phyloP scores from a whole-genome alignment of 306 rosid species.

The Quercus cerris region DNA sequence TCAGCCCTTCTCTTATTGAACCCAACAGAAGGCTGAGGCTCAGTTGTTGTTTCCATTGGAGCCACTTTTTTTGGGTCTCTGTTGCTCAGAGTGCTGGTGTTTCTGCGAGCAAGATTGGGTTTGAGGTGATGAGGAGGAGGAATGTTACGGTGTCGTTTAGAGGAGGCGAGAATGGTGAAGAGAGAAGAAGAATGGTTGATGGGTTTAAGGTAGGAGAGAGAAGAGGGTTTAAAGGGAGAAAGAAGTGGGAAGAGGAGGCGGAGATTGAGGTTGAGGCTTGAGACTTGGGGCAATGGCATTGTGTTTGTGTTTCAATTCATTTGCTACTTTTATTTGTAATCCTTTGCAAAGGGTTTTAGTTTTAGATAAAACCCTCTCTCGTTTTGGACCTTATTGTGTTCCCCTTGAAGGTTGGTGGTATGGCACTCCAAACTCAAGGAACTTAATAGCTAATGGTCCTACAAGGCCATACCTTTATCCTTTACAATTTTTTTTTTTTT shows the following conservation, averaged over 20 bases:
- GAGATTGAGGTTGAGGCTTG: slow-evolving; percentile 48
- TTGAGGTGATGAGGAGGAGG: slow-evolving; percentile 15
- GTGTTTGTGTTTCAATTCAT: not conserved
- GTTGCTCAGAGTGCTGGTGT: slow-evolving; percentile 16
- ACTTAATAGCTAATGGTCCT: no score
- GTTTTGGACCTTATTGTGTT: no score
- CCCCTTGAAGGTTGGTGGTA: no score
- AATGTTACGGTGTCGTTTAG: slow-evolving; percentile 36
- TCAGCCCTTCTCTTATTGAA: slow-evolving; percentile 83
- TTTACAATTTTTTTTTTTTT: no score
- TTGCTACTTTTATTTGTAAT: no score
- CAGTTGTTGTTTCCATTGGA: slow-evolving; percentile 33
- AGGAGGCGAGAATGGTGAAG: slow-evolving; percentile 40
- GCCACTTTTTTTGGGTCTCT: not conserved
- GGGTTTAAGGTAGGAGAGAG: no score
- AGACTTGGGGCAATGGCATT: slow-evolving; percentile 45
- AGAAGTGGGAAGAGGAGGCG: slow-evolving; percentile 31
- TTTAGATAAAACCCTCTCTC: not conserved
- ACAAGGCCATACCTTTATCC: no score
- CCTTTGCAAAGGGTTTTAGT: slow-evolving; percentile 36
- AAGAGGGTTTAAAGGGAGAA: slow-evolving; percentile 2
- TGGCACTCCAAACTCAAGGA: no score
- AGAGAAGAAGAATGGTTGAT: slow-evolving; percentile 23
- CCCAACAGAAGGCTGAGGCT: slow-evolving; percentile 13
- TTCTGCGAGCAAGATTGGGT: slow-evolving; percentile 31